Evolutionary conservation across 2,329 filamentous ascomycete genomes (phyloP).

Genomic region (Dichotomopilus funicola): DNA sequence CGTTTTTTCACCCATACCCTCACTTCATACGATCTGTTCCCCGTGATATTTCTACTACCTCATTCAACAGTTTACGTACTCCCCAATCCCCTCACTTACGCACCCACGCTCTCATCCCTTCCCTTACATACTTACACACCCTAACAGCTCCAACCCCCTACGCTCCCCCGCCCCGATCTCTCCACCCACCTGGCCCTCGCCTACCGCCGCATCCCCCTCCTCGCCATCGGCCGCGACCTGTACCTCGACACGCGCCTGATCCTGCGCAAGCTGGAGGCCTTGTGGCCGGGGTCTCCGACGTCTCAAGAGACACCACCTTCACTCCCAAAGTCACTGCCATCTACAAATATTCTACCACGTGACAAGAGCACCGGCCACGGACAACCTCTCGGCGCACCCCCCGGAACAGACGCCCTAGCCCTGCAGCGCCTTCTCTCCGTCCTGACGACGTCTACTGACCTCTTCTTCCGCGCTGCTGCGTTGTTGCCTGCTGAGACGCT

Average conservation of each 20-base stretch:
- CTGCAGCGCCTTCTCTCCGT: neutral
- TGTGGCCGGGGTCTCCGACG: slow-evolving; percentile 32
- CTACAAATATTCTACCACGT: no score
- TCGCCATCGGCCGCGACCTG: slow-evolving; percentile 59
- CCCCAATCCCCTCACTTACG: no score
- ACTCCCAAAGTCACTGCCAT: no score
- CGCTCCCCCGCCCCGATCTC: slow-evolving; percentile 61
- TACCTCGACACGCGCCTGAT: slow-evolving; percentile 67
- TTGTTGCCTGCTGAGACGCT: neutral
- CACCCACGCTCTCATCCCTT: no score
- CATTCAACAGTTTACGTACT: no score
- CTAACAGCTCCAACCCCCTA: slow-evolving; percentile 57
- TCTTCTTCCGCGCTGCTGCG: neutral
- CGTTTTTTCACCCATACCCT: no score
- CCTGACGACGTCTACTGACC: neutral
- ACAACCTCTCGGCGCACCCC: no score
- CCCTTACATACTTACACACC: neutral
- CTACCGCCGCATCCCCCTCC: slow-evolving; percentile 64
- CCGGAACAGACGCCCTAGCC: neutral
- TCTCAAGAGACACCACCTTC: neutral
- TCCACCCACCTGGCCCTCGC: slow-evolving; percentile 48
- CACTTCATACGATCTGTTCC: no score
- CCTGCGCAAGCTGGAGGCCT: slow-evolving; percentile 53
- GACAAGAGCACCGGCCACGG: no score
- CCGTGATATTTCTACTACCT: no score